Evolutionary conservation across 2,329 filamentous ascomycete species (phyloP).

Genomic region (Colletotrichum lini): DNA sequence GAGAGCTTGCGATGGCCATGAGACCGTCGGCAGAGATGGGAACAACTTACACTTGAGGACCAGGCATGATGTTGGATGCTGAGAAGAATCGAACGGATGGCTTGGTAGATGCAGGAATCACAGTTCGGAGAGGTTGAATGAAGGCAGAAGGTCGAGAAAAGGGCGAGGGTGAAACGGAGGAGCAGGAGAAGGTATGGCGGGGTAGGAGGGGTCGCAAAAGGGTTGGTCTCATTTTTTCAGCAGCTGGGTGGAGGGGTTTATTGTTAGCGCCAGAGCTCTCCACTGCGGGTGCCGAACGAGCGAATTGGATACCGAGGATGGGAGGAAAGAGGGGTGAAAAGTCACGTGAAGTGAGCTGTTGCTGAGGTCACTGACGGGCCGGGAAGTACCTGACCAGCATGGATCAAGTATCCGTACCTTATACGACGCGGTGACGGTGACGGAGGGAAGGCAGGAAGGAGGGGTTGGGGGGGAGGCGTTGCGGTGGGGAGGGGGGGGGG

Average conservation of each 20-base stretch:
- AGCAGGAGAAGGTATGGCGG: slow-evolving; percentile 45
- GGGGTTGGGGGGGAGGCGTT: slow-evolving; percentile 11
- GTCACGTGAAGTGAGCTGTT: slow-evolving; percentile 41
- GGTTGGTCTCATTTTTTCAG: slow-evolving; percentile 46
- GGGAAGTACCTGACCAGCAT: slow-evolving; percentile 26
- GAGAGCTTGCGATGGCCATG: slow-evolving; percentile 28
- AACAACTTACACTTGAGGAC: slow-evolving; percentile 75
- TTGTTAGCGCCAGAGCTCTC: slow-evolving; percentile 44
- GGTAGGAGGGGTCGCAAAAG: slow-evolving; percentile 45
- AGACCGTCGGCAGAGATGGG: slow-evolving; percentile 28
- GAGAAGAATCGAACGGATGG: slow-evolving; percentile 61
- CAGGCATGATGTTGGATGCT: slow-evolving; percentile 79
- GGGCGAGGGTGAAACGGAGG: slow-evolving; percentile 45
- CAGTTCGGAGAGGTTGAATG: slow-evolving; percentile 42
- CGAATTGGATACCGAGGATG: slow-evolving; percentile 18
- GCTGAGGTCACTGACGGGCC: slow-evolving; percentile 35
- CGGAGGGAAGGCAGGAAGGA: slow-evolving; percentile 16
- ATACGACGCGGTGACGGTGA: slow-evolving; percentile 6
- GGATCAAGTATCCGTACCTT: slow-evolving; percentile 26
- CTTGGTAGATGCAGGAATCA: slow-evolving; percentile 44
- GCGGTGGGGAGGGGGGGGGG: slow-evolving; percentile 43
- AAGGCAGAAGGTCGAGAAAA: slow-evolving; percentile 46
- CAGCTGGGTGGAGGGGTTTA: slow-evolving; percentile 44
- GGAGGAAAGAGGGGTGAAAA: slow-evolving; percentile 17
- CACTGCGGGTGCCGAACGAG: slow-evolving; percentile 31